Percentiles rank a stretch among this genome's conserved stretches.
Evolutionary conservation across 768 basidiomycete species (phyloP).

Genomic region (Imleria badia): DNA sequence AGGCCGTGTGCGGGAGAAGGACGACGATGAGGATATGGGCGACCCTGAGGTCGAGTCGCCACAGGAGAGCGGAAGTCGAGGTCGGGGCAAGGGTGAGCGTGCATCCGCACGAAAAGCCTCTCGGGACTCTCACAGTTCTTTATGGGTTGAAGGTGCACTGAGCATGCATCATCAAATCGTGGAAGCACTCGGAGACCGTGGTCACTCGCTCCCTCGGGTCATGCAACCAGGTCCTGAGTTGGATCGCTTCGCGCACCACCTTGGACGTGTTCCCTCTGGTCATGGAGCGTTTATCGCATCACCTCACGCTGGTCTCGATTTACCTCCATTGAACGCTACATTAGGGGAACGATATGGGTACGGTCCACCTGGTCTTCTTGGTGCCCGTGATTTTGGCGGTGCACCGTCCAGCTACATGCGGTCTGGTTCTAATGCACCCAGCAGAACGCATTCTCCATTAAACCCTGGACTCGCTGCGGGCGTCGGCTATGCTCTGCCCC

Average conservation of each 20-base stretch:
- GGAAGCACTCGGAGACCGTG: conserved; percentile 34
- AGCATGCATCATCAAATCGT: conserved; percentile 36
- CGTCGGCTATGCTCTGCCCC: conserved; percentile 43
- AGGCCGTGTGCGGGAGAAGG: conserved; percentile 36
- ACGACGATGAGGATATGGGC: conserved; percentile 53
- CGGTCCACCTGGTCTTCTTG: conserved; percentile 33
- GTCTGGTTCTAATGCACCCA: conserved; percentile 64
- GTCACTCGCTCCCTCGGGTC: conserved; percentile 34
- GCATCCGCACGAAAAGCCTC: conserved; percentile 36
- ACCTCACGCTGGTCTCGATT: conserved; percentile 52
- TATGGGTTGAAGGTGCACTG: conserved; percentile 35
- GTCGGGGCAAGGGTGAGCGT: conserved; percentile 39
- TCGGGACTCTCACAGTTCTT: conserved; percentile 35
- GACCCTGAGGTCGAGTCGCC: conserved; percentile 37
- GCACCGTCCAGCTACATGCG: conserved; percentile 59
- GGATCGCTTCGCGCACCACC: conserved; percentile 35
- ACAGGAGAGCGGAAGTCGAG: conserved; percentile 31
- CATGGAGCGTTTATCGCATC: conserved; percentile 37
- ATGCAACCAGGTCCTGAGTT: conserved; percentile 30
- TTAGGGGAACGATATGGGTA: conserved; percentile 40
- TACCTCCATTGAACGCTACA: conserved; percentile 56
- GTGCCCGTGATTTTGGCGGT: conserved; percentile 35
- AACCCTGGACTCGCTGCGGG: conserved; percentile 45
- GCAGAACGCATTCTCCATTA: conserved; percentile 70
- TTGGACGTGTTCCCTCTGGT: conserved; percentile 35